A percentile compares a stretch with the other conserved stretches of the same genome.
Evolutionary conservation across 2,329 filamentous ascomycete species (phyloP).

Genomic region (Fusarium duplospermum): DNA sequence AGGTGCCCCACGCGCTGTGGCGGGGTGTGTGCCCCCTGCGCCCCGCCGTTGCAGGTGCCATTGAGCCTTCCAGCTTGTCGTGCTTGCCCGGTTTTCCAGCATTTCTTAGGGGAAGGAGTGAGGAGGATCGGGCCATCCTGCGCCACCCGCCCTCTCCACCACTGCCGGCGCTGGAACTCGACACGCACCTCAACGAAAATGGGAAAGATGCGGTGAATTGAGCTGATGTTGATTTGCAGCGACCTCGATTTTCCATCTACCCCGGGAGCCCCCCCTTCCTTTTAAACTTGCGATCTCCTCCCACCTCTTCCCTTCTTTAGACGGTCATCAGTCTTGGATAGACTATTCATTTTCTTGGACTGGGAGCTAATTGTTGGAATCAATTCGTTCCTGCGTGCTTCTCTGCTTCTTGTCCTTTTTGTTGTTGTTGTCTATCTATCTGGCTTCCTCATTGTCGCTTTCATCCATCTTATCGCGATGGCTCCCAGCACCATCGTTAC

Average conservation of each 20-base stretch:
- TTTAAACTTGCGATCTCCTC: conserved; percentile 7
- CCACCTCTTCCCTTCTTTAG: conserved; percentile 1
- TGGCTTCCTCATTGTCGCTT: not conserved
- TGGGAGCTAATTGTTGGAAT: not conserved
- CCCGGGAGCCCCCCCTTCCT: conserved; percentile 3
- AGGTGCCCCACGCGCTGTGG: conserved; percentile 1
- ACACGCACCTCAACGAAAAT: conserved; percentile 11
- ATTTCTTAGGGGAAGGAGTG: not conserved
- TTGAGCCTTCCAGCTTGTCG: not conserved
- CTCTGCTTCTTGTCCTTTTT: not conserved
- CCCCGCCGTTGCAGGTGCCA: not conserved
- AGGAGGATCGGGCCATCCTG: conserved; percentile 26
- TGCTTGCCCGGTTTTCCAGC: not conserved
- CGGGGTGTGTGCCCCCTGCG: conserved; percentile 1
- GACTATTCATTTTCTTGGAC: not conserved
- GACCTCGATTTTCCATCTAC: conserved; percentile 2
- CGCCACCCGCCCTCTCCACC: conserved; percentile 12
- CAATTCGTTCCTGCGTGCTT: conserved; percentile 4
- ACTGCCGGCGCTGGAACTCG: conserved; percentile 20
- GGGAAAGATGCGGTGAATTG: conserved; percentile 43
- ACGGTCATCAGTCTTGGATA: not conserved
- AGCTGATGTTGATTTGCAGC: conserved; percentile 15
- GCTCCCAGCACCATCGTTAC: conserved; percentile 32
- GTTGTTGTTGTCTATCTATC: not conserved
- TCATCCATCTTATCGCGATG: conserved; percentile 9